Evolutionary conservation across 441 rosid species (phyloP).

Genomic region (Adansonia gregorii): DNA sequence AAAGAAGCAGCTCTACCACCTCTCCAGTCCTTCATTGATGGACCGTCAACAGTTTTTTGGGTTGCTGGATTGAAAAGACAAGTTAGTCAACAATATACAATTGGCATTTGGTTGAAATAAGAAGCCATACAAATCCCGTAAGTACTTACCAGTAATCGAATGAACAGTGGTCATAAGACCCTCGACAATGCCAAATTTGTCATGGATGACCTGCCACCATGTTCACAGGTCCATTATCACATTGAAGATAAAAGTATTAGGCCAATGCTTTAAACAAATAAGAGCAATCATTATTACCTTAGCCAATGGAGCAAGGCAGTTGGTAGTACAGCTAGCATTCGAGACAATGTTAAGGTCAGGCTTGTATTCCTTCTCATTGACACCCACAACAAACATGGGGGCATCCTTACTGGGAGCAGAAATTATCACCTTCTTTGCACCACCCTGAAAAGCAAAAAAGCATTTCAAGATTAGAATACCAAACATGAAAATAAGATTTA

Average conservation of each 20-base stretch:
- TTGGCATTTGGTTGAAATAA: neutral
- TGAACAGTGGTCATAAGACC: slow-evolving; percentile 87
- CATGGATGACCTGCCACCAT: slow-evolving; percentile 53
- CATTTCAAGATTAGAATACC: neutral
- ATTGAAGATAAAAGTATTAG: neutral
- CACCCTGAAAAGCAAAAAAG: slow-evolving; percentile 16
- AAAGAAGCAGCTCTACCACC: slow-evolving; percentile 98
- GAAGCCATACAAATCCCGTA: neutral
- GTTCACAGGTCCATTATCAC: neutral
- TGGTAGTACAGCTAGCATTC: slow-evolving; percentile 94
- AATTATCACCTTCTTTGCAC: slow-evolving; percentile 78
- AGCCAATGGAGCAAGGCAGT: slow-evolving; percentile 91
- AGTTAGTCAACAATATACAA: slow-evolving; percentile 11
- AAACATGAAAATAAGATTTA: neutral
- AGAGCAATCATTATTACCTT: slow-evolving; percentile 46
- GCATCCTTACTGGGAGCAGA: slow-evolving; percentile 75
- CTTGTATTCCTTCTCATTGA: slow-evolving; percentile 80
- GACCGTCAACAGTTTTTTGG: slow-evolving; percentile 82
- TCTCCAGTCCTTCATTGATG: slow-evolving; percentile 95
- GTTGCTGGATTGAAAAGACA: slow-evolving; percentile 42
- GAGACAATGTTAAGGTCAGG: slow-evolving; percentile 72
- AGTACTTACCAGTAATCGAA: slow-evolving; percentile 56
- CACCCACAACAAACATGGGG: slow-evolving; percentile 94
- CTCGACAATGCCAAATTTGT: slow-evolving; percentile 71
- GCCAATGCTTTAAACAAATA: neutral